Evolutionary conservation across 2,329 filamentous ascomycete genomes (phyloP).

Genomic region (Thielaviopsis euricoi): DNA sequence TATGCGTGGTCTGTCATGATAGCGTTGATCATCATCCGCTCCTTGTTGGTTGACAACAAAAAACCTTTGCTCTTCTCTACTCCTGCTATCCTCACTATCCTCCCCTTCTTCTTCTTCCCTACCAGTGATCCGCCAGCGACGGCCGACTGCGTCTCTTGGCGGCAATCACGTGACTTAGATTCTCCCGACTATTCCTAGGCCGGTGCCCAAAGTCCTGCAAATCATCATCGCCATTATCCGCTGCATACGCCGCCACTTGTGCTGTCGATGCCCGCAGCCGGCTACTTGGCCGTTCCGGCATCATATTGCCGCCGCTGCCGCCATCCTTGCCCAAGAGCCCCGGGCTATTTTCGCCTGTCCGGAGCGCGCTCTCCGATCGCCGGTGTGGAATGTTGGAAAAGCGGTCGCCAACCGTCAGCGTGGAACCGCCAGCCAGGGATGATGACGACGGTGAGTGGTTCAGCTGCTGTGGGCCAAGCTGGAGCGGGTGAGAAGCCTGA

Average conservation of each 20-base stretch:
- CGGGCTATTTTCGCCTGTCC: neutral
- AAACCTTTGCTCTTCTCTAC: neutral
- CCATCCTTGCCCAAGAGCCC: neutral
- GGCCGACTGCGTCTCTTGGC: conserved; percentile 8
- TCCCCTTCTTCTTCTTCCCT: neutral
- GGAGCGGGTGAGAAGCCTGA: conserved; percentile 16
- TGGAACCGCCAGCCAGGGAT: conserved; percentile 15
- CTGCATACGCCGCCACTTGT: neutral
- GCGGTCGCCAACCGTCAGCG: conserved; percentile 1
- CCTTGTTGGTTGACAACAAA: no score
- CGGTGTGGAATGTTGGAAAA: conserved; percentile 5
- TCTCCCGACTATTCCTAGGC: conserved; percentile 2
- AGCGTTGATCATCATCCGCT: neutral
- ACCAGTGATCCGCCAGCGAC: conserved; percentile 6
- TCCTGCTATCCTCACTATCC: neutral
- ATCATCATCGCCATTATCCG: neutral
- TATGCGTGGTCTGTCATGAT: neutral
- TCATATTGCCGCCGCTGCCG: neutral
- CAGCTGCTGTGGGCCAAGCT: conserved; percentile 18
- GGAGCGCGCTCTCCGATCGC: conserved; percentile 7
- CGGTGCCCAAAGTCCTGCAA: conserved; percentile 1
- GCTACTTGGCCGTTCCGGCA: neutral
- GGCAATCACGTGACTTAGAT: neutral
- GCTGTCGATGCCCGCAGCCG: neutral
- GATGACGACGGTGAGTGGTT: conserved; percentile 25